Base-by-base conservation (phyloP, 768 basidiomycete genomes). In the Leccinum rimulosum region DNA sequence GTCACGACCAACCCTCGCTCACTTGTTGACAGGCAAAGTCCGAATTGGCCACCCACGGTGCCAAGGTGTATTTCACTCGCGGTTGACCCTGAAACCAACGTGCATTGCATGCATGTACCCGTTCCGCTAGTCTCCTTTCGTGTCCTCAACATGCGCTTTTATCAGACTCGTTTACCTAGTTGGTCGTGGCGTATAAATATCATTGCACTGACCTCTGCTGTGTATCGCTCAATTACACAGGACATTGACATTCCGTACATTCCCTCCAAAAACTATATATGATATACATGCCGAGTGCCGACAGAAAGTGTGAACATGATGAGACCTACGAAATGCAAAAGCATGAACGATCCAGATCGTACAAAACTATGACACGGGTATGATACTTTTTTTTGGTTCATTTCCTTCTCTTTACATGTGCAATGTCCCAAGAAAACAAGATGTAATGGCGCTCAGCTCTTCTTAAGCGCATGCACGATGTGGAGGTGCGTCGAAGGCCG, bases 51-150 rank as follows among this genome's bases (percentile, higher is more conserved):
- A 81, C 80, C 54, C 89, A 94, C 65, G 93, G 93, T 12, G 89
- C 93, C 59, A 91, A 88, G 73, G 85, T 91, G 28, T 95, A 95
- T 75, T 93, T 95, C 74, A 89, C 86, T 60, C 84, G 91, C 60
- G 91, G 90, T 61, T 91, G 74, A 84, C 62, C 52, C 38, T 55
- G 33, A n/a, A 61, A 56, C 59, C 50, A 19, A 64, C 61, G 31
- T 57, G 55, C 36, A 55, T 57, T 31, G 49, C 52, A 50, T 54
- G 50, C 58, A 64, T 63, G 71, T 65, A 70, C 59, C 27, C 3
- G 8, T 43, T 17, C 17, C 8, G 22, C 17, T 11, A 43, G 40
- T n/a, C 40, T 30, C 17, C 17, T 7, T 12, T 28, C 8, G 27
- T 43, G 40, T 33, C 52, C 30, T 36, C 57, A 27, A 36, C 31